These are phyloP conservation scores for Rhynchospora breviuscula DNA, from an alignment of 176 grass and related monocot genomes.

Conservation along the genomic window DNA sequence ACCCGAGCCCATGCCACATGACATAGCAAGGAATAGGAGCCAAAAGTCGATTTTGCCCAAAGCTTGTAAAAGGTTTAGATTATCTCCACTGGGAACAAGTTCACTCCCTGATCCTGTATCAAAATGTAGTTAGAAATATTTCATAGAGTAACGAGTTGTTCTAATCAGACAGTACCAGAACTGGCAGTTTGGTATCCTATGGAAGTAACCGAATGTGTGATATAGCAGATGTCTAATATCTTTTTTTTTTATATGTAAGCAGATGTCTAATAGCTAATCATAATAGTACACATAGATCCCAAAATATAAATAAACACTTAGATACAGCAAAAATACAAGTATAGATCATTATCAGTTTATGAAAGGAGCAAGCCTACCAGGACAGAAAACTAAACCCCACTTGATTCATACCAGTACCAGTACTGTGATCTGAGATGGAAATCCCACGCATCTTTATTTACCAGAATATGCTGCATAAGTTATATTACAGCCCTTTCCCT, in stretches of 20 bases:
- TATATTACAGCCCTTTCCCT: not conserved
- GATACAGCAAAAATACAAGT: not conserved
- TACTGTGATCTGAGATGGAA: not conserved
- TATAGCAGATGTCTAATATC: no score
- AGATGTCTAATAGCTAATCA: not conserved
- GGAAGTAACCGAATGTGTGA: not conserved
- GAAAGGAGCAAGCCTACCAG: not conserved
- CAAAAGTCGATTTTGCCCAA: slow-evolving; percentile 35
- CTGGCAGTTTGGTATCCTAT: not conserved
- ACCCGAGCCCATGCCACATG: slow-evolving; percentile 51
- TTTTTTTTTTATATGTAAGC: no score
- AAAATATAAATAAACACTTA: no score
- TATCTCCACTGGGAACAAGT: not conserved
- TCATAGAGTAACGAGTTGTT: not conserved
- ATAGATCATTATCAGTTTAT: not conserved
- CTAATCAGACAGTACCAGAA: not conserved
- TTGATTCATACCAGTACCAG: not conserved
- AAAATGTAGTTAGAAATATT: not conserved
- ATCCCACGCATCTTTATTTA: not conserved
- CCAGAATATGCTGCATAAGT: not conserved
- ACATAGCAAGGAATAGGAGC: slow-evolving; percentile 44
- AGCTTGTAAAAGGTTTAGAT: slow-evolving; percentile 28
- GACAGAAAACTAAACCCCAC: not conserved
- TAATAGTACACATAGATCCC: not conserved
- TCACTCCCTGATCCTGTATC: not conserved